Evolutionary conservation across 139 green algal genomes (phyloP), one percentile per base, ranked within the genome.

Genomic region (Ostreobium quekettii): DNA sequence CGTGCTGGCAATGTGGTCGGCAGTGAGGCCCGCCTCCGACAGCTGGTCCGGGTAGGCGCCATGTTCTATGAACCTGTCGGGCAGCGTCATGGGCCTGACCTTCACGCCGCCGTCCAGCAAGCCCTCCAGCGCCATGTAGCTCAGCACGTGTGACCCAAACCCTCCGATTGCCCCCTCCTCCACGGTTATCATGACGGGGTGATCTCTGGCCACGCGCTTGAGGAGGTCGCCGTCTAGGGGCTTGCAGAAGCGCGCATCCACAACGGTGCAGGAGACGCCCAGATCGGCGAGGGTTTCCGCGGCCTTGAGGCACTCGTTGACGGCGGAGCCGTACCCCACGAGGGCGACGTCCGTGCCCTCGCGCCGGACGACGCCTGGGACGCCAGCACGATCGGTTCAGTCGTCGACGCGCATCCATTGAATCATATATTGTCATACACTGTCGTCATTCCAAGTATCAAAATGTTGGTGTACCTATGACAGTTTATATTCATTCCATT

Each of bases 201-300:
- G 94, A 76, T 98, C 78, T 36, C 74, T 84, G 6, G 85, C 91
- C 6, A 71, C 33, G 22, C 53, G 61, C 36, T 68, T 68, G 8
- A 95, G 48, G 30, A 98, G 78, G 36, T 78, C 63, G 0, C 75
- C 88, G 80, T 99, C 94, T 37, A 99, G 85, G 4, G 95, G 95
- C 82, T 99, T 99, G 90, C 93, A 98, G 81, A 98, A 99, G 37
- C 93, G 83, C 22, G 91, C 91, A 76, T 98, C 93, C 37, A 91
- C 81, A 0, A 98, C 91, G 0, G 93, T 98, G 29, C 85, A 80
- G 26, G 64, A 86, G 24, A 99, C 81, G 38, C 90, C 91, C 15
- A 78, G 71, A 48, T 88, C 77, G 62, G 81, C 79, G 60, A 98
- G 83, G 72, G 95, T 78, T 35, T 95, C 84, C 0, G 90, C 88